Evolutionary conservation across 768 basidiomycete species (phyloP).

Genomic region (Collybia mongolica): DNA sequence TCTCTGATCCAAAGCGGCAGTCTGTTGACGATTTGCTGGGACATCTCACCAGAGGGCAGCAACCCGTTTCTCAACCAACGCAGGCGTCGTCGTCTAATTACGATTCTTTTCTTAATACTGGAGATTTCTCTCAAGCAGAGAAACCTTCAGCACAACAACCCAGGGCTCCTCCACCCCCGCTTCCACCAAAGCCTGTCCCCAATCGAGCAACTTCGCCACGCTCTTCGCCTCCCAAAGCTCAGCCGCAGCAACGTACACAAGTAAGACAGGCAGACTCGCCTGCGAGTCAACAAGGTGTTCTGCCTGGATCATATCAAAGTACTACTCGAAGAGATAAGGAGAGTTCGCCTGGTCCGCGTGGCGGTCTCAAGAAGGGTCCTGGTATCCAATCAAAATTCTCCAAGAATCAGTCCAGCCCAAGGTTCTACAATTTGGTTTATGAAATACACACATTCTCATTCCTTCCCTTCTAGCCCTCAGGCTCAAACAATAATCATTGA

Average conservation of each 20-base stretch:
- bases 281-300: slow-evolving; percentile 37
- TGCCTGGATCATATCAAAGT: slow-evolving; percentile 17
- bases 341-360: slow-evolving; percentile 63
- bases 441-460: slow-evolving; percentile 5
- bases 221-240: slow-evolving; percentile 63
- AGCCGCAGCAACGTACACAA: slow-evolving; percentile 44
- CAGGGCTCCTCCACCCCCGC: slow-evolving; percentile 57
- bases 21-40: slow-evolving; percentile 83
- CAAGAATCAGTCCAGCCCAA: slow-evolving; percentile 56
- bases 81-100: slow-evolving; percentile 38
- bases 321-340: slow-evolving; percentile 63
- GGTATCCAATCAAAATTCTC: slow-evolving; percentile 38
- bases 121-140: slow-evolving; percentile 47
- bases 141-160: slow-evolving; percentile 25
- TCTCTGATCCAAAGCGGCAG: slow-evolving; percentile 69
- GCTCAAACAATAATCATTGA: slow-evolving; percentile 73
- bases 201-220: slow-evolving; percentile 55
- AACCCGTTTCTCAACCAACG: slow-evolving; percentile 25
- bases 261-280: slow-evolving; percentile 52
- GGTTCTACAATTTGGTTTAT: slow-evolving; percentile 33
- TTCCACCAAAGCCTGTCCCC: slow-evolving; percentile 56
- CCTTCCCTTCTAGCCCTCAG: slow-evolving; percentile 42
- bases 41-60: slow-evolving; percentile 57
- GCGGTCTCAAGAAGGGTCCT: slow-evolving; percentile 35
- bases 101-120: slow-evolving; percentile 41